phyloP scores from a whole-genome alignment of 2,329 filamentous ascomycete species.

The Arthrinium puccinioides region DNA sequence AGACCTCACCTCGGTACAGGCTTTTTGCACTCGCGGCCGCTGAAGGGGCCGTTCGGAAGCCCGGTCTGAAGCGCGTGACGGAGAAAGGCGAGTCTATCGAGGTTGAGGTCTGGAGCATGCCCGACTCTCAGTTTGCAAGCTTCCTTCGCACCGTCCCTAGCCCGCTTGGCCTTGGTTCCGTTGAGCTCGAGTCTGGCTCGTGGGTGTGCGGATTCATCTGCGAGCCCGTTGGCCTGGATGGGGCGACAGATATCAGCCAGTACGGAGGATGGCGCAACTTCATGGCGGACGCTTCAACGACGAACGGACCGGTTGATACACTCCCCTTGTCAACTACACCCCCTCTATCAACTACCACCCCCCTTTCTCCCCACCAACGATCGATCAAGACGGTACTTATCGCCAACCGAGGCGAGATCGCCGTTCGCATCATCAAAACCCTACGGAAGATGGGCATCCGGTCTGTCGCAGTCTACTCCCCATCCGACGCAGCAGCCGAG shows the following conservation, averaged over 20 bases:
- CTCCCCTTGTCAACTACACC: no score
- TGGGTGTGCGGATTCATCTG: slow-evolving; percentile 30
- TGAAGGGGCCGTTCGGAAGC: slow-evolving; percentile 13
- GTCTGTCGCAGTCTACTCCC: slow-evolving; percentile 65
- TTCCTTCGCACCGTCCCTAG: slow-evolving; percentile 25
- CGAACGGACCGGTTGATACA: not conserved
- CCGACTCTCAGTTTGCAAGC: slow-evolving; percentile 17
- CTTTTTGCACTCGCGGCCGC: not conserved
- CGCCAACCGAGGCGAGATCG: slow-evolving; percentile 70
- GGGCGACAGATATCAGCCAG: slow-evolving; percentile 22
- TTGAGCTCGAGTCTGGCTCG: slow-evolving; percentile 24
- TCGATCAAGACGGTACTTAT: slow-evolving; percentile 42
- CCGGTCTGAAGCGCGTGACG: slow-evolving; percentile 22
- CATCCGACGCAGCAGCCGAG: slow-evolving; percentile 51
- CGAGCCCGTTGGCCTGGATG: slow-evolving; percentile 23
- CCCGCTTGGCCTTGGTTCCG: slow-evolving; percentile 26
- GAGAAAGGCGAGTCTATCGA: slow-evolving; percentile 19
- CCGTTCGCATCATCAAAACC: slow-evolving; percentile 62
- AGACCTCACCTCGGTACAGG: slow-evolving; percentile 14
- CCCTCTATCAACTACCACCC: not conserved
- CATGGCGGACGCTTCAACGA: not conserved
- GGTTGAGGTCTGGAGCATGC: slow-evolving; percentile 28
- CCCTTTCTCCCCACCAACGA: not conserved
- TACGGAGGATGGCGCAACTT: slow-evolving; percentile 25
- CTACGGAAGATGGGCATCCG: slow-evolving; percentile 59